These are phyloP conservation scores for Monosporozyma solicola DNA, from an alignment of 805 yeast species.

Conservation along the genomic window DNA sequence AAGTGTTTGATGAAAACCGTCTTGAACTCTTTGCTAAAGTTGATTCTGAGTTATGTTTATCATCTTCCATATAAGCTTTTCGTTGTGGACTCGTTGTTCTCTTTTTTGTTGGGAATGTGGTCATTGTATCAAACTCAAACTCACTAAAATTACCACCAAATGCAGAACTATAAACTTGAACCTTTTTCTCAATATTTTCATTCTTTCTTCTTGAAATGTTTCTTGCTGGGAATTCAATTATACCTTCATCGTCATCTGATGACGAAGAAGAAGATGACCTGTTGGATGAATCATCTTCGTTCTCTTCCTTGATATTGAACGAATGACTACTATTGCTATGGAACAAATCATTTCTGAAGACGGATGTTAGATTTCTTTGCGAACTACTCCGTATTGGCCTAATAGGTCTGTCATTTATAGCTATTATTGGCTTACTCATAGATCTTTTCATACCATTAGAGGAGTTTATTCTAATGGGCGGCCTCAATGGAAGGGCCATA, in stretches of 20 bases:
- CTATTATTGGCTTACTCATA: background rate
- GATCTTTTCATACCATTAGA: background rate
- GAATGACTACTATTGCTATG: background rate
- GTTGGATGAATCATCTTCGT: background rate
- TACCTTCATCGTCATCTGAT: background rate
- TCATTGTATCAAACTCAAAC: constrained; percentile 2
- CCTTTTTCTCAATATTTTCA: background rate
- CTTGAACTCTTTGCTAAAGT: background rate
- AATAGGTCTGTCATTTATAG: background rate
- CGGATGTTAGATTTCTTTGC: background rate
- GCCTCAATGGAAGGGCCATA: background rate
- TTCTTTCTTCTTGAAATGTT: background rate
- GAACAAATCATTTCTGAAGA: background rate
- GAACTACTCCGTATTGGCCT: background rate
- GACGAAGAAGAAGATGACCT: background rate
- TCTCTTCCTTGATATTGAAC: background rate
- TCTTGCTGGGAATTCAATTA: constrained; percentile 1
- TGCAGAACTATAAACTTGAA: constrained; percentile 4
- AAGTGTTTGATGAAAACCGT: background rate
- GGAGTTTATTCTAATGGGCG: background rate
- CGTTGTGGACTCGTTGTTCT: background rate
- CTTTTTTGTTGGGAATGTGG: background rate
- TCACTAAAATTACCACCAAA: constrained; percentile 10
- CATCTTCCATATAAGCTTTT: too few species aligned
- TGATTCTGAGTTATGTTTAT: background rate